These are phyloP conservation scores for Suillus variegatus DNA, from an alignment of 768 basidiomycete species.

Conservation along the genomic window DNA sequence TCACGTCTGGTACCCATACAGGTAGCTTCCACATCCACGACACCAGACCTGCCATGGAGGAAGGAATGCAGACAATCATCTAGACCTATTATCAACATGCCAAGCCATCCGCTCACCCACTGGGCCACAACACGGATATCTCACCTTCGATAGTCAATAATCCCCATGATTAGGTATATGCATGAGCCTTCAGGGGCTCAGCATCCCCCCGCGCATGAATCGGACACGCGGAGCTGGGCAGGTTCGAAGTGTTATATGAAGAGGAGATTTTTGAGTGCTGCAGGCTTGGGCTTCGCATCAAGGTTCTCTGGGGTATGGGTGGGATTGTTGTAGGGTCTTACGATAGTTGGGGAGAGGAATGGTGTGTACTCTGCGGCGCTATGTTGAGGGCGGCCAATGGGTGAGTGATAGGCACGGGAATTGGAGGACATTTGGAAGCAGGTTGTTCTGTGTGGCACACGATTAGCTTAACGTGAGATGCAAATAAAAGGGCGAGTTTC, in stretches of 20 bases:
- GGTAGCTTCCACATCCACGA: conserved; percentile 65
- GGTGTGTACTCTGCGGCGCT: conserved; percentile 87
- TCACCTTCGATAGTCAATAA: conserved; percentile 49
- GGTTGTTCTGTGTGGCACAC: conserved; percentile 56
- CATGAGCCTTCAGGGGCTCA: conserved; percentile 82
- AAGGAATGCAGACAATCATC: conserved; percentile 71
- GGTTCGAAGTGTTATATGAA: conserved; percentile 97
- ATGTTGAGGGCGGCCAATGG: conserved; percentile 82
- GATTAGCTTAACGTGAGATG: conserved; percentile 4
- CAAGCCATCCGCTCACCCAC: not conserved
- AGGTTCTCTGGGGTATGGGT: conserved; percentile 46
- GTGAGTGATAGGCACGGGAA: conserved; percentile 72
- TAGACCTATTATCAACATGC: conserved; percentile 29
- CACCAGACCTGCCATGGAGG: conserved; percentile 34
- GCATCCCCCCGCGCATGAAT: conserved; percentile 70
- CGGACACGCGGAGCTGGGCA: conserved; percentile 71
- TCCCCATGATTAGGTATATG: conserved; percentile 89
- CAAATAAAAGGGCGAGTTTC: conserved; percentile 44
- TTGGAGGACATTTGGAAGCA: conserved; percentile 91
- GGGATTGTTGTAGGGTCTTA: conserved; percentile 75
- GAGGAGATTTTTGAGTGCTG: conserved; percentile 79
- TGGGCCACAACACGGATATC: not conserved
- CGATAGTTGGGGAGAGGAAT: conserved; percentile 79
- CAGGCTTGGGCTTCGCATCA: conserved; percentile 63
- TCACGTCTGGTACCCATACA: too few species aligned